These are phyloP conservation scores for Esteya vermicola DNA, from an alignment of 2,329 filamentous ascomycete genomes.

Conservation along the genomic window DNA sequence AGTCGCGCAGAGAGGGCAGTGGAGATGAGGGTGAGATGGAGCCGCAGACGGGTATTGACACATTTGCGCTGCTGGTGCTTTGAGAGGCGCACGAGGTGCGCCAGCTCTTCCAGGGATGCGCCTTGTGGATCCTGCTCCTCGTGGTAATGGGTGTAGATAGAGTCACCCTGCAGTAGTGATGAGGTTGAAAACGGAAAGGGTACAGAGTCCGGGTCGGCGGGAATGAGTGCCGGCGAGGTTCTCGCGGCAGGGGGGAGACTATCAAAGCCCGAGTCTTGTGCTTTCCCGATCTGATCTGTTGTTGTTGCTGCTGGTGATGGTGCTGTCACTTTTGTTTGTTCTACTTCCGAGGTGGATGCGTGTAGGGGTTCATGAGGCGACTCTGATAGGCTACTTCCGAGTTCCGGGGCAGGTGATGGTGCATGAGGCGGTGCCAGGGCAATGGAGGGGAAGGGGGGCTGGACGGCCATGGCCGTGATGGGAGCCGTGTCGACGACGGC, in stretches of 20 bases:
- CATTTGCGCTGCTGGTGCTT: conserved; percentile 74
- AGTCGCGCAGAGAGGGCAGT: conserved; percentile 62
- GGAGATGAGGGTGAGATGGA: conserved; percentile 61
- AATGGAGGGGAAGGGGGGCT: no score
- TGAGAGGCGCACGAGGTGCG: conserved; percentile 62
- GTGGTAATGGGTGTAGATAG: conserved; percentile 49
- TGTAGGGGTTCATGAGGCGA: no score
- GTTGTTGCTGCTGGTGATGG: no score
- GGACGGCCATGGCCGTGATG: conserved; percentile 13
- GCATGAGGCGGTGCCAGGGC: no score
- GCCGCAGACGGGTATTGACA: conserved; percentile 54
- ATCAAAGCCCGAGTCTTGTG: no score
- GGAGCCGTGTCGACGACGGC: conserved; percentile 6
- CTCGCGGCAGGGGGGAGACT: no score
- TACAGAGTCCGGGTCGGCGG: conserved; percentile 28
- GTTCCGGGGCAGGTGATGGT: no score
- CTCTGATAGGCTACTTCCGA: no score
- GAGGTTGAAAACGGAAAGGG: conserved; percentile 25
- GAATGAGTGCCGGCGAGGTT: conserved; percentile 17
- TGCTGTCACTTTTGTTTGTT: no score
- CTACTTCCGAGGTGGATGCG: no score
- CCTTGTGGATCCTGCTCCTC: conserved; percentile 46
- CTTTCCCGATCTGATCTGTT: no score
- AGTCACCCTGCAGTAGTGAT: conserved; percentile 50
- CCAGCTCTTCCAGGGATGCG: conserved; percentile 62